phyloP scores from a whole-genome alignment of 2,329 filamentous ascomycete genomes.

The Ambrosiella xylebori region DNA sequence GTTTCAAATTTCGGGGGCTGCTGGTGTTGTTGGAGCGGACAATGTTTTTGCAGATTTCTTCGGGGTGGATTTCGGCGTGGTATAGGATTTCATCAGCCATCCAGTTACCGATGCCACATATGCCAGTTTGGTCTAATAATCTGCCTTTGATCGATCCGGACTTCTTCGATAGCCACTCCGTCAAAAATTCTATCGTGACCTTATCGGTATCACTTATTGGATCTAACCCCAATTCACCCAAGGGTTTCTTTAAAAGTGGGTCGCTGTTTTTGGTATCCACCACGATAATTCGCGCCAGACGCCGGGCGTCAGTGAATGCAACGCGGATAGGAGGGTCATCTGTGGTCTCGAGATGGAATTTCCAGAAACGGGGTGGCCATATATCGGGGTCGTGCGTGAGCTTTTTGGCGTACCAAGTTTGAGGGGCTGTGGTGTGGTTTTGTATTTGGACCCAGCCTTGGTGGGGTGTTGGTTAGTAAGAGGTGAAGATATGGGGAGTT shows the following conservation, averaged over 20 bases:
- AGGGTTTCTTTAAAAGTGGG: conserved; percentile 58
- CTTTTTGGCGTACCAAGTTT: conserved; percentile 60
- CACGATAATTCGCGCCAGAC: conserved; percentile 63
- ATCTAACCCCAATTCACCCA: conserved; percentile 87
- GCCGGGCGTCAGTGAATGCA: conserved; percentile 70
- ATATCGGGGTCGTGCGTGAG: conserved; percentile 28
- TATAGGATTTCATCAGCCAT: conserved; percentile 90
- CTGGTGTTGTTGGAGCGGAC: conserved; percentile 22
- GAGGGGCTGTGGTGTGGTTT: conserved; percentile 60
- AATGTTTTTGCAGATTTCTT: conserved; percentile 81
- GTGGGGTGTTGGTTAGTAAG: neutral
- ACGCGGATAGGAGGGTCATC: conserved; percentile 37
- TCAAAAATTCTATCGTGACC: conserved; percentile 61
- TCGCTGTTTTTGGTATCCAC: conserved; percentile 62
- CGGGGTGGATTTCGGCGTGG: conserved; percentile 74
- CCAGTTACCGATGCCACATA: conserved; percentile 94
- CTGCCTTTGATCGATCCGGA: conserved; percentile 80
- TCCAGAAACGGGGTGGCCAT: conserved; percentile 86
- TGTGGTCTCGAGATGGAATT: conserved; percentile 57
- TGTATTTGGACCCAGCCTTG: conserved; percentile 72
- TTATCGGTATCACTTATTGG: conserved; percentile 54
- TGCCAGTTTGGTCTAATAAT: conserved; percentile 69
- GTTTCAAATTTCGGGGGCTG: too few species aligned
- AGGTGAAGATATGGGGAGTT: neutral
- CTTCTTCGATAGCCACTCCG: conserved; percentile 52